These are phyloP conservation scores for Cutaneotrichosporon curvatum DNA, from an alignment of 1,284 basidiomycete species.

Conservation along the genomic window DNA sequence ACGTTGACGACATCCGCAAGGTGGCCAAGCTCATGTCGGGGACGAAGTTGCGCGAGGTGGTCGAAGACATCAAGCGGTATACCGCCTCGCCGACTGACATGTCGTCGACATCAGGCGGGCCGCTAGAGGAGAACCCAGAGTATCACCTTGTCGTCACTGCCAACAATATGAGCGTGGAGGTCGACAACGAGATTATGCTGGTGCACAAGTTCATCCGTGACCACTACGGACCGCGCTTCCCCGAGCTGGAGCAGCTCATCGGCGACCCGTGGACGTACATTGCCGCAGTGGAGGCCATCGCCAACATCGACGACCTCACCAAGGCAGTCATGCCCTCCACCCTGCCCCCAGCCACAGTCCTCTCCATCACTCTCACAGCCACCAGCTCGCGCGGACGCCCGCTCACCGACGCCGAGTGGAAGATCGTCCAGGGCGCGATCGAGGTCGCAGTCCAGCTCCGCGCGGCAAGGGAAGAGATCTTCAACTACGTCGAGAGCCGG, in stretches of 20 bases:
- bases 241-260: constrained; percentile 92
- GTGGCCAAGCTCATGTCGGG: constrained; percentile 84
- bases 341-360: constrained; percentile 83
- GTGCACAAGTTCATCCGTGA: constrained; percentile 99
- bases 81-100: constrained; percentile 66
- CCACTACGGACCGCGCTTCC: constrained; percentile 92
- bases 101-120: constrained; percentile 55
- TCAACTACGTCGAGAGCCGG: constrained; percentile 96
- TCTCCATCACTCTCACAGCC: constrained; percentile 93
- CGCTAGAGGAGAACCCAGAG: constrained; percentile 87
- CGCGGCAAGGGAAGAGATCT: constrained; percentile 86
- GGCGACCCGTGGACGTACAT: constrained; percentile 89
- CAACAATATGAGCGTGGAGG: constrained; percentile 96
- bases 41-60: constrained; percentile 73
- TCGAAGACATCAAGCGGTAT: constrained; percentile 89
- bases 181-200: constrained; percentile 95
- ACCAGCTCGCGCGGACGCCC: constrained; percentile 77
- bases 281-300: constrained; percentile 78
- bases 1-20: constrained; percentile 72
- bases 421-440: constrained; percentile 73
- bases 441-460: constrained; percentile 81
- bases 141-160: constrained; percentile 94
- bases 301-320: constrained; percentile 76
- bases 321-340: constrained; percentile 72
- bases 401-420: constrained; percentile 67